Percentiles rank a stretch among this genome's conserved stretches.
Conservation (phyloP, 345 rosid species). For the Bruguiera gymnorhiza region DNA sequence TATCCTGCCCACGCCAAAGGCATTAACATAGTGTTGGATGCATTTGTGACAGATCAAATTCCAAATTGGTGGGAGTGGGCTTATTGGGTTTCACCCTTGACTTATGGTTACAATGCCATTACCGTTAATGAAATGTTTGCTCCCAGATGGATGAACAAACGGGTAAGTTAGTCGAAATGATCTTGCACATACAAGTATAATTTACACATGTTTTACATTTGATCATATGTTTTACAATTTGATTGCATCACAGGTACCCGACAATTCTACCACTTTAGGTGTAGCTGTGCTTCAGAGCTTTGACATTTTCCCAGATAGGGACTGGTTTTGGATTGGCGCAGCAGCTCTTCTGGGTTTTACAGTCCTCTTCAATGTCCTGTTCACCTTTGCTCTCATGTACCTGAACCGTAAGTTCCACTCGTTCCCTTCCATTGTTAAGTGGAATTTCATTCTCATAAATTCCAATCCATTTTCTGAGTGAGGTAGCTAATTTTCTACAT, state of each 20-base stretch:
- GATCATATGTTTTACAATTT: not conserved
- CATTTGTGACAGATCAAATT: slow-evolving; percentile 45
- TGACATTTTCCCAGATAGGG: slow-evolving; percentile 42
- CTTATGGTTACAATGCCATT: slow-evolving; percentile 65
- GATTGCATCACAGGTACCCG: slow-evolving; percentile 47
- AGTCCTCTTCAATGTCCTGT: slow-evolving; percentile 71
- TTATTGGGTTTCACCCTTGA: slow-evolving; percentile 85
- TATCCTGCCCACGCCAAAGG: not conserved
- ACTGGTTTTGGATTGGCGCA: slow-evolving; percentile 88
- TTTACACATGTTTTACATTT: not conserved
- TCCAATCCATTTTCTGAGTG: not conserved
- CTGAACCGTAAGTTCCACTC: slow-evolving; percentile 53
- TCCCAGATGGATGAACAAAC: slow-evolving; percentile 78
- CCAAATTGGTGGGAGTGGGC: slow-evolving; percentile 92
- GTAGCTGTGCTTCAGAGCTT: slow-evolving; percentile 51
- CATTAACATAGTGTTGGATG: not conserved
- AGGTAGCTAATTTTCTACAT: slow-evolving; percentile 3
- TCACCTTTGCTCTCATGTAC: slow-evolving; percentile 62
- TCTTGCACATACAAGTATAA: not conserved
- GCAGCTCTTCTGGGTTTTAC: slow-evolving; percentile 58
- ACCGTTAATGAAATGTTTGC: slow-evolving; percentile 68
- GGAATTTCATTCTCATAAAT: not conserved
- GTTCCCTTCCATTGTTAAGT: not conserved
- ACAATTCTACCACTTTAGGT: slow-evolving; percentile 48
- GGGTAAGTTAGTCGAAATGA: slow-evolving; percentile 25